A percentile compares a stretch with the other conserved stretches of the same genome.
phyloP scores from a whole-genome alignment of 164 flowering plant species.

The Annona cherimola region DNA sequence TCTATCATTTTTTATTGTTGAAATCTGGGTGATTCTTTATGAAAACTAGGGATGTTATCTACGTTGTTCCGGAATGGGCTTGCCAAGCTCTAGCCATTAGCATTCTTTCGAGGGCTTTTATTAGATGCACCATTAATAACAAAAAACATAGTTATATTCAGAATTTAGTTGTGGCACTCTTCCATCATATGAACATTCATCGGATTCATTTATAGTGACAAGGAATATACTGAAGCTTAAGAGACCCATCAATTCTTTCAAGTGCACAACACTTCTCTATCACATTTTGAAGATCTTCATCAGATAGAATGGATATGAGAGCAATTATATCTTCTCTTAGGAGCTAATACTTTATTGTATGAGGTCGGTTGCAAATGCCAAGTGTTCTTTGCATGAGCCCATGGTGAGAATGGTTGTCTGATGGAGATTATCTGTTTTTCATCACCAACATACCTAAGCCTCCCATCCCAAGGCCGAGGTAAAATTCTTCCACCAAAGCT shows the following conservation, averaged over 20 bases:
- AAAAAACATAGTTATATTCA: constrained; percentile 64
- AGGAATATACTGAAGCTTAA: constrained; percentile 60
- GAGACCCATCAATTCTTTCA: constrained; percentile 44
- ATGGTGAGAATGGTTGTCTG: constrained; percentile 34
- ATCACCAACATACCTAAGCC: constrained; percentile 87
- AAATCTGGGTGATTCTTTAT: constrained; percentile 28
- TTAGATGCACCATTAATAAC: constrained; percentile 55
- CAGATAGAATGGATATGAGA: constrained; percentile 71
- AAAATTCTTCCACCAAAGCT: constrained; percentile 82
- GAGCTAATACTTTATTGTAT: constrained; percentile 76
- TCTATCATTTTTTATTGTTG: constrained; percentile 28
- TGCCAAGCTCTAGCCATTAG: constrained; percentile 35
- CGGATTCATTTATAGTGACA: constrained; percentile 47
- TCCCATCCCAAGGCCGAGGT: constrained; percentile 76
- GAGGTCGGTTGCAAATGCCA: constrained; percentile 48
- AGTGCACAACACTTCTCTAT: constrained; percentile 69
- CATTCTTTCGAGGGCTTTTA: constrained; percentile 28
- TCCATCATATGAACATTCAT: constrained; percentile 21
- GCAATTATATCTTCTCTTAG: constrained; percentile 94
- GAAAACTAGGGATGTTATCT: constrained; percentile 27
- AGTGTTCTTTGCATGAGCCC: constrained; percentile 57
- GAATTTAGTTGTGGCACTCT: constrained; percentile 29
- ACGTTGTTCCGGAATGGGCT: constrained; percentile 18
- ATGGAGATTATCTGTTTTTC: constrained; percentile 73
- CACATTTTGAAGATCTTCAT: constrained; percentile 84